Percentiles rank a stretch among this genome's conserved stretches.
phyloP scores from a whole-genome alignment of 208 protist species.

The Endotrypanum monterogeii region DNA sequence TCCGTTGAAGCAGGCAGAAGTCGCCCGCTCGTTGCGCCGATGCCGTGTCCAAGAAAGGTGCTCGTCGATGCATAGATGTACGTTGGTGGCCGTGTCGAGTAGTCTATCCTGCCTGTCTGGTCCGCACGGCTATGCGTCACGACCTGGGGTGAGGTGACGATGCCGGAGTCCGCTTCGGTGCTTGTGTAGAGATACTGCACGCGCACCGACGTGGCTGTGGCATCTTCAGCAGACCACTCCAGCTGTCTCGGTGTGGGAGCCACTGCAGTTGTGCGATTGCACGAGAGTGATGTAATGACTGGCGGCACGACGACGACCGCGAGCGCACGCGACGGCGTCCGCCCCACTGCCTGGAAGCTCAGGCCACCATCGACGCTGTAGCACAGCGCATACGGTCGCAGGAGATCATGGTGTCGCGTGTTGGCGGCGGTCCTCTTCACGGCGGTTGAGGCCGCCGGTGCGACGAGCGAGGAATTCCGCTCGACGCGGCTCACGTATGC shows the following conservation, averaged over 20 bases:
- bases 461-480: no score
- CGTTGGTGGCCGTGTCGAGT: slow-evolving; percentile 35
- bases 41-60: slow-evolving; percentile 53
- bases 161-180: slow-evolving; percentile 1
- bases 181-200: slow-evolving; percentile 28
- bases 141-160: slow-evolving; percentile 1
- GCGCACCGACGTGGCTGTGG: slow-evolving; percentile 16
- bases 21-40: slow-evolving; percentile 34
- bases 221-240: slow-evolving; percentile 5
- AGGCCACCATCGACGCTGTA: slow-evolving; percentile 70
- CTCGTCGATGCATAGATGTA: slow-evolving; percentile 40
- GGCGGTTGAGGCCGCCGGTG: no score
- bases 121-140: no score
- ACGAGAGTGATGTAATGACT: slow-evolving; percentile 26
- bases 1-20: not conserved
- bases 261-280: slow-evolving; percentile 1
- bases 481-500: slow-evolving; percentile 32
- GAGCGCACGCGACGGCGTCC: not conserved
- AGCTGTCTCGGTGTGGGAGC: slow-evolving; percentile 13
- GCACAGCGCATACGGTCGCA: slow-evolving; percentile 39
- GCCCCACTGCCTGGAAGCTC: slow-evolving; percentile 32
- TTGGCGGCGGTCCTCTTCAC: no score
- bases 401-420: not conserved
- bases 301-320: slow-evolving; percentile 32
- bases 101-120: no score